These are phyloP conservation scores for Remersonia thermophila DNA, from an alignment of 2,329 filamentous ascomycete species.

Conservation along the genomic window DNA sequence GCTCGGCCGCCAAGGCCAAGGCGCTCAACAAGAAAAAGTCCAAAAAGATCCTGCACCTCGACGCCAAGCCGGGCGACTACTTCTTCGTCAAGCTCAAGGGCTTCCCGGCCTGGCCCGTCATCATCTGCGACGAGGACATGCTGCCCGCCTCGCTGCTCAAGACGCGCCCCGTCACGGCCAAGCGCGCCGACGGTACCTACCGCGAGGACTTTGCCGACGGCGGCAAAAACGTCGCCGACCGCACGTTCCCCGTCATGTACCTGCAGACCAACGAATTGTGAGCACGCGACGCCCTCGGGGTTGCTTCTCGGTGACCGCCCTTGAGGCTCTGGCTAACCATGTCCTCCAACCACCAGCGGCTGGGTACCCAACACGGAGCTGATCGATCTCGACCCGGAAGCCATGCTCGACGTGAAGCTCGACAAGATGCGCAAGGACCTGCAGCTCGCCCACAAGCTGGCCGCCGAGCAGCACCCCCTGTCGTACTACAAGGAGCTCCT, in stretches of 20 bases:
- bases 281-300: conserved; percentile 30
- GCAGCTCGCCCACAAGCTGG: conserved; percentile 66
- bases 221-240: conserved; percentile 72
- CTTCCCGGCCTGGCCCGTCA: conserved; percentile 85
- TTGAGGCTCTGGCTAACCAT: no score
- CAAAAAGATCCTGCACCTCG: conserved; percentile 55
- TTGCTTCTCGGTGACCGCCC: no score
- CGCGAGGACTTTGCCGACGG: conserved; percentile 78
- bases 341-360: conserved; percentile 42
- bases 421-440: conserved; percentile 74
- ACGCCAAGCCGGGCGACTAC: conserved; percentile 82
- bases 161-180: conserved; percentile 72
- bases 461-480: conserved; percentile 64
- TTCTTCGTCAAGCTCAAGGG: conserved; percentile 91
- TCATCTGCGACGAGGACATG: conserved; percentile 92
- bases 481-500: conserved; percentile 76
- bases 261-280: conserved; percentile 93
- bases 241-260: conserved; percentile 93
- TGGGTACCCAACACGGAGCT: conserved; percentile 85
- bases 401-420: conserved; percentile 54
- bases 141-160: conserved; percentile 67
- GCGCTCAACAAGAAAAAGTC: conserved; percentile 81
- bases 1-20: conserved; percentile 59
- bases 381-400: conserved; percentile 60
- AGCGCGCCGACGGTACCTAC: conserved; percentile 71